phyloP scores from a whole-genome alignment of 306 rosid species.

The Citrullus amarus region DNA sequence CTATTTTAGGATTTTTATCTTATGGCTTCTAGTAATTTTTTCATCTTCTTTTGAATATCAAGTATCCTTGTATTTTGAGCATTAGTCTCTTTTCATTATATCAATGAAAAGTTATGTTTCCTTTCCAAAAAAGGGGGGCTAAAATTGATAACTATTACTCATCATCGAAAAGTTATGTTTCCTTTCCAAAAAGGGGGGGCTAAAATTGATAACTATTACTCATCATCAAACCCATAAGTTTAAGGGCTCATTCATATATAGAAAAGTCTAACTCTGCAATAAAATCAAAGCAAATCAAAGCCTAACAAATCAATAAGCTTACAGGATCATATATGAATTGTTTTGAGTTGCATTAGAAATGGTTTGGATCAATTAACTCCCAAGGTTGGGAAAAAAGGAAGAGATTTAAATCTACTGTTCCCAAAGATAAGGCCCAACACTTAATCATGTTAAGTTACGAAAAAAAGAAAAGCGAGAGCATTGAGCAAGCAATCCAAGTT shows the following conservation, averaged over 20 bases:
- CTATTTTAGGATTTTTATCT: too few species aligned
- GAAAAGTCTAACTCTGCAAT: not conserved
- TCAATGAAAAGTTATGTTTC: too few species aligned
- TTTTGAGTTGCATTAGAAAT: not conserved
- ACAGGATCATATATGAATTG: not conserved
- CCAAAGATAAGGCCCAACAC: not conserved
- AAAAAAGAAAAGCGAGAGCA: not conserved
- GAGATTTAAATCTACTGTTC: not conserved
- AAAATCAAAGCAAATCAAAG: not conserved
- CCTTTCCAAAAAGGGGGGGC: not conserved
- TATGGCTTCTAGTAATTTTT: too few species aligned
- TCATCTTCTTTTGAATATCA: too few species aligned
- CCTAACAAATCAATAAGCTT: not conserved
- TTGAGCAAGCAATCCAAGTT: not conserved
- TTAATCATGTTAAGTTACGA: not conserved
- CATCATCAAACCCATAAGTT: not conserved
- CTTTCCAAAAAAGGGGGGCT: too few species aligned
- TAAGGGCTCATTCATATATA: not conserved
- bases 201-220: not conserved
- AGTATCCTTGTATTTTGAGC: too few species aligned
- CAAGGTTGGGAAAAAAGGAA: not conserved
- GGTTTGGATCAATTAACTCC: not conserved
- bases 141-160: too few species aligned
- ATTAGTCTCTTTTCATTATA: too few species aligned
- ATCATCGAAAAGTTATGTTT: too few species aligned